A percentile compares a stretch with the other conserved stretches of the same genome.
Conservation (phyloP, 768 basidiomycete species). For the Lyophyllum shimeji region DNA sequence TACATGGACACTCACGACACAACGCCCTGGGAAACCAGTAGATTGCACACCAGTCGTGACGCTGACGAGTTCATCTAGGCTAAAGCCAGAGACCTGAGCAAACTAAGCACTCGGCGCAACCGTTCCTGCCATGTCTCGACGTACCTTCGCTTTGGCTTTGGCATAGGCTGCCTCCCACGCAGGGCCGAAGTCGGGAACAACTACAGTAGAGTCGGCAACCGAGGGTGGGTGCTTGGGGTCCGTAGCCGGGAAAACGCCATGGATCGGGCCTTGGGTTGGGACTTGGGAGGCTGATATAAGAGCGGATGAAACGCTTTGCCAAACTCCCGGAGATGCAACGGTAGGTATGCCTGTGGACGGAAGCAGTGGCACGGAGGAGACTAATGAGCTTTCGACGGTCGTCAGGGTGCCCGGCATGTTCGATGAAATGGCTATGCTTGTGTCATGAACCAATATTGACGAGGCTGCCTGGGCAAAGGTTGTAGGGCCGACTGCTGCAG, state of each 20-base stretch:
- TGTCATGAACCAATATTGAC: not conserved
- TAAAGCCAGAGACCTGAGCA: conserved; percentile 30
- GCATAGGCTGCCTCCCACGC: conserved; percentile 44
- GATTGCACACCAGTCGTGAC: conserved; percentile 48
- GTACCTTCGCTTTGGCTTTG: conserved; percentile 41
- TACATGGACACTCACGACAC: conserved; percentile 33
- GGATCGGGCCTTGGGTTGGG: no score
- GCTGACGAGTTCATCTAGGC: conserved; percentile 48
- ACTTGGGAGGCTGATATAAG: conserved; percentile 42
- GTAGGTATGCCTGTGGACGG: not conserved
- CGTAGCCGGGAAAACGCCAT: conserved; percentile 43
- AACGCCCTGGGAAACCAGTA: conserved; percentile 36
- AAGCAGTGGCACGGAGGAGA: not conserved
- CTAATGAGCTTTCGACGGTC: not conserved
- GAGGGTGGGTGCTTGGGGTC: conserved; percentile 48
- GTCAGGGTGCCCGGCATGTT: not conserved
- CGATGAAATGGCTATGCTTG: not conserved
- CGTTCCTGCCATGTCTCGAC: conserved; percentile 1
- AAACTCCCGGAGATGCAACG: conserved; percentile 1
- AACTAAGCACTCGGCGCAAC: no score
- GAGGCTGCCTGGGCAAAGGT: not conserved
- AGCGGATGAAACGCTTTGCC: conserved; percentile 26
- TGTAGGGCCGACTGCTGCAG: not conserved
- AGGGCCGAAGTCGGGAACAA: conserved; percentile 19
- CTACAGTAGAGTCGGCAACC: conserved; percentile 19